These are phyloP conservation scores for Yamadazyma dushanensis DNA, from an alignment of 1,139 yeast genomes.

Conservation along the genomic window DNA sequence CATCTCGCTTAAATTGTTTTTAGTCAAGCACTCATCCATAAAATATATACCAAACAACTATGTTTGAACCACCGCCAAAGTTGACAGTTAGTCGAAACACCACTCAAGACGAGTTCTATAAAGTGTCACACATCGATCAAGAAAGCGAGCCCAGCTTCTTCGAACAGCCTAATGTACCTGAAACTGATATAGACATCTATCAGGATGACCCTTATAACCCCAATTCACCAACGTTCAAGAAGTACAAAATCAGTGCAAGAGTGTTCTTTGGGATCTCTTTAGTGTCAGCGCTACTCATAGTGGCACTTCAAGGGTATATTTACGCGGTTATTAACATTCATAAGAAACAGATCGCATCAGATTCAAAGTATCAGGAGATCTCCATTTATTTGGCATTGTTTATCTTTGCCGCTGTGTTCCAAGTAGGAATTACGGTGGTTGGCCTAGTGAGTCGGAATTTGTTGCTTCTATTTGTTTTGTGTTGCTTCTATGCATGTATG, in stretches of 20 bases:
- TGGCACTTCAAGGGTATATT: constrained; percentile 34
- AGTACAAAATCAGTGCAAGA: constrained; percentile 12
- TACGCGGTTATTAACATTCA: constrained; percentile 37
- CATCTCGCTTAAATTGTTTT: constrained; percentile 1
- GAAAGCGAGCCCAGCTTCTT: background rate
- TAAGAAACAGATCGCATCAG: constrained; percentile 18
- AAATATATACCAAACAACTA: too few species aligned
- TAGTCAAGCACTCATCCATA: too few species aligned
- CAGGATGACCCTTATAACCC: background rate
- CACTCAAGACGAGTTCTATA: constrained; percentile 3
- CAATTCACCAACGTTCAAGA: background rate
- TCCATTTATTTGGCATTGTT: constrained; percentile 38
- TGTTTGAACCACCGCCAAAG: background rate
- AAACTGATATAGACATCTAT: background rate
- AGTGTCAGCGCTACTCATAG: constrained; percentile 28
- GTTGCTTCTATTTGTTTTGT: constrained; percentile 39
- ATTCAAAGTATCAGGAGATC: constrained; percentile 22
- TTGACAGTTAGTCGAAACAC: background rate
- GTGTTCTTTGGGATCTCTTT: constrained; percentile 29
- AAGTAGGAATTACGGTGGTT: constrained; percentile 39
- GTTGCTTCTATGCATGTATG: constrained; percentile 49
- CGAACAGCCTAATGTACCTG: background rate
- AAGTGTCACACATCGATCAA: background rate
- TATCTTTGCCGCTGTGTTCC: constrained; percentile 45
- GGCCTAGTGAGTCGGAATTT: constrained; percentile 47